phyloP scores from a whole-genome alignment of 306 rosid species.

The Aeschynomene evenia region DNA sequence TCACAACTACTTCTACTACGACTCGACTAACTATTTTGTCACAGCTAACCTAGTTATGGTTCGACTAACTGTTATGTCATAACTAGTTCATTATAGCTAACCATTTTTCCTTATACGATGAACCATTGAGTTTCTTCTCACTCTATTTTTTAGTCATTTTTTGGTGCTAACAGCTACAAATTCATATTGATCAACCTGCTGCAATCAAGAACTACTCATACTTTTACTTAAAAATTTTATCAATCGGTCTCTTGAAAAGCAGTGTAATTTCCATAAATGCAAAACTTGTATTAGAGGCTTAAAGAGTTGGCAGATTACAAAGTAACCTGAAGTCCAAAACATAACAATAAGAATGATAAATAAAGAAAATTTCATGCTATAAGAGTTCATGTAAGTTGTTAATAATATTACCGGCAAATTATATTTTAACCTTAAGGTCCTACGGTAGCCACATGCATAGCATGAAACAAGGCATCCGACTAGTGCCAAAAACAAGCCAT shows the following conservation, averaged over 20 bases:
- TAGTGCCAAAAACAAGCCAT: slow-evolving; percentile 53
- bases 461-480: slow-evolving; percentile 85
- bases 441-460: slow-evolving; percentile 91
- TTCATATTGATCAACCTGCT: neutral
- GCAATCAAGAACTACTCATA: neutral
- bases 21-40: too few species aligned
- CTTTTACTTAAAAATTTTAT: neutral
- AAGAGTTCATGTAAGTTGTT: neutral
- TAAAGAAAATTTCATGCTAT: slow-evolving; percentile 2
- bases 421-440: slow-evolving; percentile 65
- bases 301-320: neutral
- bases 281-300: neutral
- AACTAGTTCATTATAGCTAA: too few species aligned
- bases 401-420: slow-evolving; percentile 71
- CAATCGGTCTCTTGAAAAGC: neutral
- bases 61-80: too few species aligned
- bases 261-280: neutral
- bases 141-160: too few species aligned
- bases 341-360: neutral
- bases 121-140: too few species aligned
- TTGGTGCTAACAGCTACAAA: too few species aligned
- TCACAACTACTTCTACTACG: too few species aligned
- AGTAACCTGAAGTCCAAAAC: neutral
- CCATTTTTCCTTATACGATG: too few species aligned
- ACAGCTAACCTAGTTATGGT: too few species aligned